Conservation (phyloP, 441 rosid species). For the Euphorbia celastroides region DNA sequence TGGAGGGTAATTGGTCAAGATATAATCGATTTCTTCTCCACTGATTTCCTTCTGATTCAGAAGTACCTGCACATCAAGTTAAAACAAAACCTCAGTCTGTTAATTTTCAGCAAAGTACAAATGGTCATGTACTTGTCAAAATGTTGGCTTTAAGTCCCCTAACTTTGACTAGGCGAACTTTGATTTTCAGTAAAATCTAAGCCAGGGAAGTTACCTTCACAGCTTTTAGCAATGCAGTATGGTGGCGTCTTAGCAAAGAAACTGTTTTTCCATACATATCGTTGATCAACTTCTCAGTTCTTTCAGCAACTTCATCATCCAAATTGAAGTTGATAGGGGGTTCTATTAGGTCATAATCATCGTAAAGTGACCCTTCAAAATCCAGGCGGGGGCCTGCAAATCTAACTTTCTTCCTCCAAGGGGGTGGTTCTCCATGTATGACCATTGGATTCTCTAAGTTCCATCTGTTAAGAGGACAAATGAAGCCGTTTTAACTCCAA, state of each 20-base stretch:
- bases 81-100: not conserved
- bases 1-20: slow-evolving; percentile 68
- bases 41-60: slow-evolving; percentile 65
- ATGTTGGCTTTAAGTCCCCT: not conserved
- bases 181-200: not conserved
- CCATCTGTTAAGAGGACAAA: slow-evolving; percentile 72
- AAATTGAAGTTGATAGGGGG: slow-evolving; percentile 78
- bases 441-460: slow-evolving; percentile 91
- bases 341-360: slow-evolving; percentile 62
- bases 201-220: slow-evolving; percentile 51
- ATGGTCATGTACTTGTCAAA: not conserved
- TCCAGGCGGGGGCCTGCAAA: slow-evolving; percentile 87
- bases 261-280: slow-evolving; percentile 59
- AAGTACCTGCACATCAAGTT: slow-evolving; percentile 54
- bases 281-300: slow-evolving; percentile 63
- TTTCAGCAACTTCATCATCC: slow-evolving; percentile 72
- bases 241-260: slow-evolving; percentile 64
- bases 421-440: slow-evolving; percentile 86
- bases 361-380: slow-evolving; percentile 91
- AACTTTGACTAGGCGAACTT: too few relatives aligned
- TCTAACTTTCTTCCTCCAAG: slow-evolving; percentile 72
- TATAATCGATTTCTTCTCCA: slow-evolving; percentile 74
- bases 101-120: not conserved
- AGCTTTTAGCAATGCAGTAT: slow-evolving; percentile 74
- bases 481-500: slow-evolving; percentile 11